phyloP scores from a whole-genome alignment of 306 rosid genomes.

The Fagus sylvatica region DNA sequence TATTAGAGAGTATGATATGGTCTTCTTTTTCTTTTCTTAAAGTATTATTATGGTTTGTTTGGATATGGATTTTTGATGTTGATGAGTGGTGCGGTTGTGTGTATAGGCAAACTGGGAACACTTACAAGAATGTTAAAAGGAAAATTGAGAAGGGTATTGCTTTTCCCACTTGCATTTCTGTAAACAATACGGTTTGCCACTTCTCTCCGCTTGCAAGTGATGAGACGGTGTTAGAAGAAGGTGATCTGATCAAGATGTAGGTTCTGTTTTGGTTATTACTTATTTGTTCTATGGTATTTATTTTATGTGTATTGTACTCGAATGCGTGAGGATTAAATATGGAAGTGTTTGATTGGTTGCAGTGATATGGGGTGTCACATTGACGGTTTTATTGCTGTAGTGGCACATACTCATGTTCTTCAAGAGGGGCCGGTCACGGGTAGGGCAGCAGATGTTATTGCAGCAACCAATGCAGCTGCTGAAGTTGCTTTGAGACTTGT shows the following conservation, averaged over 20 bases:
- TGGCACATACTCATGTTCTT: constrained; percentile 87
- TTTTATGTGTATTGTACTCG: no score
- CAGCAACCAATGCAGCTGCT: constrained; percentile 95
- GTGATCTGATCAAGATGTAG: constrained; percentile 85
- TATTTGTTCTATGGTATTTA: no score
- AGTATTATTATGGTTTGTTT: no score
- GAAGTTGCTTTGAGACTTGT: constrained; percentile 96
- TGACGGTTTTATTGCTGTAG: constrained; percentile 87
- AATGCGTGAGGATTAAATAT: neutral
- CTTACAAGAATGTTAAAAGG: constrained; percentile 78
- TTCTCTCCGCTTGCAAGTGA: constrained; percentile 95
- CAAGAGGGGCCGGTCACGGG: constrained; percentile 79
- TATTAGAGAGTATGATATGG: constrained; percentile 60
- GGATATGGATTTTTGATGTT: neutral
- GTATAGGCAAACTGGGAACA: constrained; percentile 71
- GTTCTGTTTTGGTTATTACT: neutral
- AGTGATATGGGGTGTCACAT: constrained; percentile 95
- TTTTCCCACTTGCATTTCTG: constrained; percentile 89
- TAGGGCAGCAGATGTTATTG: constrained; percentile 85
- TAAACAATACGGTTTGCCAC: constrained; percentile 86
- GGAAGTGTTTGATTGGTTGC: constrained; percentile 20
- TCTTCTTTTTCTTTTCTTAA: no score
- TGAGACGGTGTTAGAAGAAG: constrained; percentile 75
- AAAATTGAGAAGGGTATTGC: constrained; percentile 96
- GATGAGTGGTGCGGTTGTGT: no score